A percentile compares a stretch with the other conserved stretches of the same genome.
phyloP scores from a whole-genome alignment of 2,329 filamentous ascomycete genomes.

The Colletotrichum sp. region DNA sequence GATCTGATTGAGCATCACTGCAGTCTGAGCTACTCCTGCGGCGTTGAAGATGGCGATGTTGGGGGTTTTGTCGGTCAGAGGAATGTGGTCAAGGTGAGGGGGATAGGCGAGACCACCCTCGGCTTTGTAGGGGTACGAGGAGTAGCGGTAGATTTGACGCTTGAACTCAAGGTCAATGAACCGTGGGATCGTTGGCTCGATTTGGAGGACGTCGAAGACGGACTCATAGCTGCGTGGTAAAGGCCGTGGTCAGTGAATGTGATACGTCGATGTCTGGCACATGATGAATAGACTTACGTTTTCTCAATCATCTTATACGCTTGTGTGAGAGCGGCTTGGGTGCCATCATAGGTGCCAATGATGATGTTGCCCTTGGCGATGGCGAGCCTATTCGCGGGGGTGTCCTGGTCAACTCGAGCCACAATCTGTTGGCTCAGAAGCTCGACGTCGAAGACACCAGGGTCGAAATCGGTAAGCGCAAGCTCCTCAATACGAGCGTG shows the following conservation, averaged over 20 bases:
- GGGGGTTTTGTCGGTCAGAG: conserved; percentile 26
- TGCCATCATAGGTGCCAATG: conserved; percentile 36
- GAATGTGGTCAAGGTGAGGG: conserved; percentile 34
- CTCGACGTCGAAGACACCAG: conserved; percentile 36
- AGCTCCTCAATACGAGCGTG: conserved; percentile 27
- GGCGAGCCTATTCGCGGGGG: conserved; percentile 24
- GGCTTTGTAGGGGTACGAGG: conserved; percentile 23
- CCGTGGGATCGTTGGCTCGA: conserved; percentile 37
- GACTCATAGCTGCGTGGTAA: conserved; percentile 31
- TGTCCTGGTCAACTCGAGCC: conserved; percentile 25
- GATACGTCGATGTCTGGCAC: accelerated
- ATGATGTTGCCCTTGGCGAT: conserved; percentile 31
- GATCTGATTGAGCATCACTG: conserved; percentile 34
- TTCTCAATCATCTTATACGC: conserved; percentile 37
- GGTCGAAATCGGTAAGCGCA: conserved; percentile 35
- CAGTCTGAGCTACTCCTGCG: conserved; percentile 32
- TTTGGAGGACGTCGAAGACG: conserved; percentile 35
- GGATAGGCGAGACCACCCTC: conserved; percentile 34
- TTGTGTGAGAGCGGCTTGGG: conserved; percentile 38
- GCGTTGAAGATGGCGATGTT: conserved; percentile 34
- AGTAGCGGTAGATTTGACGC: conserved; percentile 32
- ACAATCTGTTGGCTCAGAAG: conserved; percentile 33
- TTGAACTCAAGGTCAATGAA: conserved; percentile 32
- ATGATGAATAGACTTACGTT: conserved; percentile 25
- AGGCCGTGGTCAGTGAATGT: neutral